Evolutionary conservation across 306 rosid species (phyloP).

Genomic region (Fragaria vesca): DNA sequence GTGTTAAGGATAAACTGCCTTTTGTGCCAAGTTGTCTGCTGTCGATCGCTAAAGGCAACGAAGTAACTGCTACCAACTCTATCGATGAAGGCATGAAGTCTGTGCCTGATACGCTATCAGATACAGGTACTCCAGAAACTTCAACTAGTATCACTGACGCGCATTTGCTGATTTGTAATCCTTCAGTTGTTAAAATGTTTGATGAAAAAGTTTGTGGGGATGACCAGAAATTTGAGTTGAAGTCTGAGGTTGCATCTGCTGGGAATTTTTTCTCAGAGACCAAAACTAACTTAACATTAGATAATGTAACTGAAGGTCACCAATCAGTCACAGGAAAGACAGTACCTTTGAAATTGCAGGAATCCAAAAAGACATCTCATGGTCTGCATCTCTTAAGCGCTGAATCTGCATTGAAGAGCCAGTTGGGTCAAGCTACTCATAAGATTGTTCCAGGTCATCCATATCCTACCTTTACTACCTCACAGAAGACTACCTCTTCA

Average conservation of each 20-base stretch:
- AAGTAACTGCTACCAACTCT: slow-evolving; percentile 37
- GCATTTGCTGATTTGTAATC: slow-evolving; percentile 26
- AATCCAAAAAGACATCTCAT: slow-evolving; percentile 39
- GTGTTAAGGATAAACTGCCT: slow-evolving; percentile 42
- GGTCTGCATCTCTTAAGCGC: slow-evolving; percentile 26
- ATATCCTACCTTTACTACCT: slow-evolving; percentile 29
- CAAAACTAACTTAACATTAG: slow-evolving; percentile 28
- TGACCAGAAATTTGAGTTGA: slow-evolving; percentile 31
- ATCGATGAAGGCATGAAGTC: slow-evolving; percentile 45
- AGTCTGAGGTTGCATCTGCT: slow-evolving; percentile 33
- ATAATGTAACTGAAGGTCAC: slow-evolving; percentile 30
- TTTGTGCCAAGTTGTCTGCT: slow-evolving; percentile 32
- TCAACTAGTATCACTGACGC: slow-evolving; percentile 35
- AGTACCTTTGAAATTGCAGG: slow-evolving; percentile 40
- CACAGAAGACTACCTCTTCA: slow-evolving; percentile 51
- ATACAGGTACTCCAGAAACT: slow-evolving; percentile 43
- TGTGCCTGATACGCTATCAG: slow-evolving; percentile 33
- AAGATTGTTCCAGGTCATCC: slow-evolving; percentile 36
- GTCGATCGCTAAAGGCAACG: slow-evolving; percentile 29
- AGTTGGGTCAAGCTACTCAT: slow-evolving; percentile 32
- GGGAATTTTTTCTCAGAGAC: slow-evolving; percentile 30
- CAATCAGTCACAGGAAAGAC: slow-evolving; percentile 36
- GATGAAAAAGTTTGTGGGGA: slow-evolving; percentile 37
- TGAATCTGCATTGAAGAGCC: slow-evolving; percentile 45
- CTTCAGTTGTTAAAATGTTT: slow-evolving; percentile 23